Conservation (phyloP, 768 basidiomycete genomes). For the Myochromella boudieri region DNA sequence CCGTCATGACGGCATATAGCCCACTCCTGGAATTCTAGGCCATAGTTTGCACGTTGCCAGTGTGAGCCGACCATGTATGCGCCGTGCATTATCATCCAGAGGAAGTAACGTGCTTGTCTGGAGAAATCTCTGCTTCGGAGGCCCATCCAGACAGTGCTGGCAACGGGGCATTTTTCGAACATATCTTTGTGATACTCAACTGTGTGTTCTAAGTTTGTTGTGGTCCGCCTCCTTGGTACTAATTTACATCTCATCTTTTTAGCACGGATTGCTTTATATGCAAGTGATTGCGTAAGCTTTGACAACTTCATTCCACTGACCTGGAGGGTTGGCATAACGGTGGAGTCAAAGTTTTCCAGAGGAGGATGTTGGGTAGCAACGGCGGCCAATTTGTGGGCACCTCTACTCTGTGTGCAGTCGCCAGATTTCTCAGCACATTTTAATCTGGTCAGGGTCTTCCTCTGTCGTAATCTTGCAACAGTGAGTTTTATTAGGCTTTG, state of each 20-base stretch:
- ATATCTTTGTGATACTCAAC: constrained; percentile 4
- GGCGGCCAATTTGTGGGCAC: background rate
- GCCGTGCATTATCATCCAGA: constrained; percentile 2
- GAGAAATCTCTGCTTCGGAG: background rate
- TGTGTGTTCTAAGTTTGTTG: background rate
- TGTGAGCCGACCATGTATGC: constrained; percentile 1
- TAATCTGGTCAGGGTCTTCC: background rate
- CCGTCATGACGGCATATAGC: background rate
- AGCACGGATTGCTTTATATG: background rate
- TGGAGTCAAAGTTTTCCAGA: background rate
- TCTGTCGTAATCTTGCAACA: background rate
- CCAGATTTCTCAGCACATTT: background rate
- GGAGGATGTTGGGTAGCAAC: no score
- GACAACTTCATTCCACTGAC: background rate
- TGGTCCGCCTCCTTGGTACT: background rate
- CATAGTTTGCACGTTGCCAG: background rate
- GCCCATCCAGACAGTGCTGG: background rate
- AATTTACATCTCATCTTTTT: background rate
- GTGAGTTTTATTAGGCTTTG: background rate
- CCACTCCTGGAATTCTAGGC: background rate
- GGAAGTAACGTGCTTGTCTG: no score
- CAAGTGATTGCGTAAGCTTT: background rate
- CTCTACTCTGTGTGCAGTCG: no score
- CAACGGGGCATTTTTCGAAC: background rate
- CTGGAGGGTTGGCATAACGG: background rate